Conservation (phyloP, 352 stramenopile genomes). For the Globisporangium cystogenes region DNA sequence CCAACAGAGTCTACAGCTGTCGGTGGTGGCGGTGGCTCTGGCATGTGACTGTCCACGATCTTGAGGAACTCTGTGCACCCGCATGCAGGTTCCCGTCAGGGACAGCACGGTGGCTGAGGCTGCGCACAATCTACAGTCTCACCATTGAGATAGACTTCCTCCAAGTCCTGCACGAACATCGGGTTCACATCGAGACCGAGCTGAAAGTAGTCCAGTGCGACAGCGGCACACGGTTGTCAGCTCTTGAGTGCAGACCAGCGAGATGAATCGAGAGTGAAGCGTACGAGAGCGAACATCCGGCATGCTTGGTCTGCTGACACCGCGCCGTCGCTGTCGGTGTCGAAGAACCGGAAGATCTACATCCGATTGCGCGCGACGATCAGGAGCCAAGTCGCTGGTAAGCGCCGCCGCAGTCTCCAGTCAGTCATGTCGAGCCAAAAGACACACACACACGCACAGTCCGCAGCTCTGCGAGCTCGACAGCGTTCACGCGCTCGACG, state of each 20-base stretch:
- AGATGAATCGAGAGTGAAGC: too few species aligned
- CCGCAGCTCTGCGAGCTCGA: constrained; percentile 46
- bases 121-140: not conserved
- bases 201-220: constrained; percentile 19
- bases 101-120: too few species aligned
- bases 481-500: constrained; percentile 38
- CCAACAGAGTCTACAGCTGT: not conserved
- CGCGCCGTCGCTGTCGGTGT: constrained; percentile 56
- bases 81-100: too few species aligned
- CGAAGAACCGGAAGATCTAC: constrained; percentile 78
- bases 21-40: not conserved
- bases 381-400: not conserved
- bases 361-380: too few species aligned
- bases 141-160: constrained; percentile 62
- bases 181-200: constrained; percentile 52
- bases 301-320: constrained; percentile 51
- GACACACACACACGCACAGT: constrained; percentile 19
- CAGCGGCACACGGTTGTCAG: too few species aligned
- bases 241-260: too few species aligned
- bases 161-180: constrained; percentile 42
- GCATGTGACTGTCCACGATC: constrained; percentile 58
- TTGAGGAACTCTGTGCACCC: constrained; percentile 59
- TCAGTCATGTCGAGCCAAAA: too few species aligned
- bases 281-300: constrained; percentile 58
- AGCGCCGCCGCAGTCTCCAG: too few species aligned